A percentile compares a stretch with the other conserved stretches of the same genome.
Evolutionary conservation across 768 basidiomycete species (phyloP).

Genomic region (Agaricus bisporus): DNA sequence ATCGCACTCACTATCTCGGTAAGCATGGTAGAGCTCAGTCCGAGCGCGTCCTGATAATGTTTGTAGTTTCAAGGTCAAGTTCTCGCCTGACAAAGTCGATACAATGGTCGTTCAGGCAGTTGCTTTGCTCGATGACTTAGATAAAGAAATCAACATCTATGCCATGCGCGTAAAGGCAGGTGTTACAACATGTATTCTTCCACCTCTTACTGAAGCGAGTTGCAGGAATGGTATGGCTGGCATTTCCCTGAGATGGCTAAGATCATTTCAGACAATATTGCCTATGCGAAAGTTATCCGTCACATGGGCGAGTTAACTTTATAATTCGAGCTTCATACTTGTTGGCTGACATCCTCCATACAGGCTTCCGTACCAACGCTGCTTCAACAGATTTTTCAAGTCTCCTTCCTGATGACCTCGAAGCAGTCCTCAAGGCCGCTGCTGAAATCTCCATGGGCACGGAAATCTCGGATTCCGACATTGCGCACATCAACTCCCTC

Average conservation of each 20-base stretch:
- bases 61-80: slow-evolving; percentile 93
- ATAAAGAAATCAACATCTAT: slow-evolving; percentile 99
- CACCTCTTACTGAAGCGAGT: neutral
- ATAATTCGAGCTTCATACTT: neutral
- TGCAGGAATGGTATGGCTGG: slow-evolving; percentile 99
- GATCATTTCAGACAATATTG: slow-evolving; percentile 95
- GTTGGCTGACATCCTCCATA: neutral
- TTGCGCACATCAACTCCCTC: slow-evolving; percentile 92
- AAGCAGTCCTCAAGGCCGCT: slow-evolving; percentile 89
- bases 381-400: slow-evolving; percentile 77
- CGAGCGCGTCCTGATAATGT: neutral
- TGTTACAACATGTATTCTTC: neutral
- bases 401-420: slow-evolving; percentile 95
- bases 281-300: slow-evolving; percentile 92
- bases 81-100: slow-evolving; percentile 99
- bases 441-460: slow-evolving; percentile 99
- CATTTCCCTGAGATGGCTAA: slow-evolving; percentile 99
- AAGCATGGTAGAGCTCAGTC: slow-evolving; percentile 15
- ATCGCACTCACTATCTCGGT: slow-evolving; percentile 95
- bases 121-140: slow-evolving; percentile 93
- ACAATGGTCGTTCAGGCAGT: slow-evolving; percentile 99
- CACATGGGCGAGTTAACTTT: slow-evolving; percentile 63
- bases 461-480: slow-evolving; percentile 95
- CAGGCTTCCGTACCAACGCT: slow-evolving; percentile 94
- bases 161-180: slow-evolving; percentile 96